phyloP scores from a whole-genome alignment of 2,329 filamentous ascomycete species.

The Neurospora crassa region DNA sequence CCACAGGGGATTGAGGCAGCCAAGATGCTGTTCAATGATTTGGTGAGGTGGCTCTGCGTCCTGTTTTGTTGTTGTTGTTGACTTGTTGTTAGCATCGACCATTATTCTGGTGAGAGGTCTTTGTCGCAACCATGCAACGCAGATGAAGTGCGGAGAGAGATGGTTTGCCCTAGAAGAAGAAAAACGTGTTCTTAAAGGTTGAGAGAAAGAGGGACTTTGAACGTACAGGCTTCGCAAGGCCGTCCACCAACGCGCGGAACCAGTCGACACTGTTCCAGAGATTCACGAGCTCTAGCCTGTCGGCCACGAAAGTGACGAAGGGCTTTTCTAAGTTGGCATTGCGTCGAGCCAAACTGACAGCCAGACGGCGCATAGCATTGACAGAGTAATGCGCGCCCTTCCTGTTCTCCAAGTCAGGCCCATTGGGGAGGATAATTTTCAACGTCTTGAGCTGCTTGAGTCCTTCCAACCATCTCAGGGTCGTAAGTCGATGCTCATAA shows the following conservation, averaged over 20 bases:
- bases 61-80: not conserved
- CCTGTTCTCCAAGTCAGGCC: not conserved
- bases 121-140: not conserved
- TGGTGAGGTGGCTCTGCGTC: not conserved
- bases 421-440: not conserved
- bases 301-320: not conserved
- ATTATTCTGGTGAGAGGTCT: not conserved
- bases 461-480: not conserved
- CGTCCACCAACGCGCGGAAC: not conserved
- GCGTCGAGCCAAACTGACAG: not conserved
- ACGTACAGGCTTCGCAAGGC: not conserved
- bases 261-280: not conserved
- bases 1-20: not conserved
- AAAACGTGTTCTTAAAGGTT: not conserved
- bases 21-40: not conserved
- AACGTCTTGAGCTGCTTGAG: not conserved
- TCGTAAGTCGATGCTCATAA: not conserved
- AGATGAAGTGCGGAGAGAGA: not conserved
- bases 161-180: not conserved
- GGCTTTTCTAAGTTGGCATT: not conserved
- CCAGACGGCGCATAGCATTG: not conserved
- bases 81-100: not conserved
- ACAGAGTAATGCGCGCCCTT: not conserved
- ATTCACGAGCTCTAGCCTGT: not conserved
- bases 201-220: not conserved